These are phyloP conservation scores for Aspergillus pseudoterreus DNA, from an alignment of 2,329 filamentous ascomycete species.

Conservation along the genomic window DNA sequence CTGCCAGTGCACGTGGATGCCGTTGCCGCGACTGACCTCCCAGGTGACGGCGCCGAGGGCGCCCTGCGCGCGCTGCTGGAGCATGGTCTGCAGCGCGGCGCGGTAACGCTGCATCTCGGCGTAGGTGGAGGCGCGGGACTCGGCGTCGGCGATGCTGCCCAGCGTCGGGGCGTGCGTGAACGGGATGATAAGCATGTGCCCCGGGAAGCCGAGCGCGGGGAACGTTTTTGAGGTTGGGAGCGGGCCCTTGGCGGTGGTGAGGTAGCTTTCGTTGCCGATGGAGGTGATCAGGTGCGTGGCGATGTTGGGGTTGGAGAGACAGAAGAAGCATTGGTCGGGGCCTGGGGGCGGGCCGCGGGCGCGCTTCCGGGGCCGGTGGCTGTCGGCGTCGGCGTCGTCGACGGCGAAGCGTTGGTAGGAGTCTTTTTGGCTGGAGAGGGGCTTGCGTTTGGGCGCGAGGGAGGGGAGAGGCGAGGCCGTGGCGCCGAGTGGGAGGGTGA, in stretches of 20 bases:
- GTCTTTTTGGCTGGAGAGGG: constrained; percentile 31
- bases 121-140: constrained; percentile 58
- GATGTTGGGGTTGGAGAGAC: constrained; percentile 79
- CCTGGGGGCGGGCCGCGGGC: constrained; percentile 52
- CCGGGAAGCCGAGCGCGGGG: constrained; percentile 68
- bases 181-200: constrained; percentile 88
- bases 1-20: constrained; percentile 93
- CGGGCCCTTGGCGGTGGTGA: constrained; percentile 90
- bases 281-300: constrained; percentile 85
- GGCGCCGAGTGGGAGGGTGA: constrained; percentile 63
- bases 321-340: constrained; percentile 89
- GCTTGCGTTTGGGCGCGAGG: constrained; percentile 57
- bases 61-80: constrained; percentile 46
- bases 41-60: constrained; percentile 81
- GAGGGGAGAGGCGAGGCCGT: constrained; percentile 66
- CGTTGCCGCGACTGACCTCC: constrained; percentile 78
- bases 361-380: constrained; percentile 37
- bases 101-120: constrained; percentile 82
- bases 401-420: constrained; percentile 38
- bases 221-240: constrained; percentile 71
- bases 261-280: constrained; percentile 80
- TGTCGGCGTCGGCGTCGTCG: constrained; percentile 36
- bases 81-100: constrained; percentile 72
- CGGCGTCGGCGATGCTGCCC: constrained; percentile 58
- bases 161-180: constrained; percentile 77